Evolutionary conservation across 306 rosid genomes (phyloP).

Genomic region (Sicyos edulis): DNA sequence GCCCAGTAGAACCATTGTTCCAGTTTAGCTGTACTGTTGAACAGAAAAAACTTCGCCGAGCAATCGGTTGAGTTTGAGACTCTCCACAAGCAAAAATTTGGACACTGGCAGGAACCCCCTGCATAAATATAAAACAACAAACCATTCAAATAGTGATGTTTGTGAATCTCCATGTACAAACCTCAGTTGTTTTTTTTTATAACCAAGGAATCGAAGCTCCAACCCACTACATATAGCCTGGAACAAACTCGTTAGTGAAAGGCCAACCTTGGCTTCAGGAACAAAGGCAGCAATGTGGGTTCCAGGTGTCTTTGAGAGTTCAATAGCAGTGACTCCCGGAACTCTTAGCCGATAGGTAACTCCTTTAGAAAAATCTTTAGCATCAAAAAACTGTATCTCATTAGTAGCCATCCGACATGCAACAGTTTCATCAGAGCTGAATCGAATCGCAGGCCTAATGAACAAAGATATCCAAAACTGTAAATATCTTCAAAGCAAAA

Average conservation of each 20-base stretch:
- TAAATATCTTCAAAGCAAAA: constrained; percentile 2
- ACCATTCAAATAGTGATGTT: background rate
- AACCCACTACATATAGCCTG: too few relatives aligned
- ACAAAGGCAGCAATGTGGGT: constrained; percentile 83
- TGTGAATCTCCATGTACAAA: background rate
- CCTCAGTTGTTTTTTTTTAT: too few relatives aligned
- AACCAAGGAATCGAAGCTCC: too few relatives aligned
- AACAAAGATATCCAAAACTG: background rate
- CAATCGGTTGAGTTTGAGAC: constrained; percentile 57
- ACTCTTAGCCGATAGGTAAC: constrained; percentile 51
- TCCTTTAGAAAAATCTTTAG: constrained; percentile 66
- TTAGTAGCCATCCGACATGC: constrained; percentile 77
- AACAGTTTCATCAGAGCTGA: constrained; percentile 69
- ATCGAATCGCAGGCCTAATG: constrained; percentile 74
- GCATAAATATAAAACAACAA: constrained; percentile 23
- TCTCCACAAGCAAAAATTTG: constrained; percentile 64
- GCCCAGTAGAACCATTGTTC: constrained; percentile 85
- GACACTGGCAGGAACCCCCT: constrained; percentile 91
- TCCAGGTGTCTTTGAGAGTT: constrained; percentile 75
- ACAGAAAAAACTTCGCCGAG: constrained; percentile 80
- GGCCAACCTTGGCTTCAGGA: constrained; percentile 77
- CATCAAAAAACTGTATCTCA: constrained; percentile 78
- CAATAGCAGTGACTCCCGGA: constrained; percentile 65
- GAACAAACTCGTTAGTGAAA: background rate
- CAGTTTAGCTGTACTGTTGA: constrained; percentile 74